Evolutionary conservation across 225 moss, liverwort and hornwort species (phyloP), one percentile per base, ranked within the genome.

Genomic region (Physcomitrium patens): DNA sequence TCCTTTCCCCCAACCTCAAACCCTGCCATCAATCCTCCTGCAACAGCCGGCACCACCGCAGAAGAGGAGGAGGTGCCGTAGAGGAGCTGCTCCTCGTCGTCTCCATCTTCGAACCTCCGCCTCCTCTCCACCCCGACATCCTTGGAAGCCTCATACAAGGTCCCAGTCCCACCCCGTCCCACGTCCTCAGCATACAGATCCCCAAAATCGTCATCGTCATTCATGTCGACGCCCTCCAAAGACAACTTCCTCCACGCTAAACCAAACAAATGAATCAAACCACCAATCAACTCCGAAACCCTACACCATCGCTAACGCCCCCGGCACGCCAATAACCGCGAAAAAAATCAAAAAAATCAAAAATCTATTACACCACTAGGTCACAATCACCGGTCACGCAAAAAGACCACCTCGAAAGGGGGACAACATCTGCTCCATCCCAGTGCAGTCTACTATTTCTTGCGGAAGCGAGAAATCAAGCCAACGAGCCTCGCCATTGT

Each of bases 131-230:
- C 76, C 16, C 43, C 60, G 66, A 47, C 70, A 65, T 76, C 81
- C 52, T 79, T 90, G 42, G 78, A 70, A 48, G 81, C 76, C 78
- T 83, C 76, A 81, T 90, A 89, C 70, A 86, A 9, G 61, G 87
- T 78, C 74, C 84, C 79, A 46, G 84, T 77, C 50, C 73, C 66
- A 28, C 77, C 89, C 54, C 66, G 82, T 47, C 80, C 92, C 50
- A 88, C 86, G 79, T 95, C 95, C 81, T 89, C 79, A 75, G 95
- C 84, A 67, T 99, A 99, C 76, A 99, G 85, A 89, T 99, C 90
- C 67, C 99, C 99, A 79, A 99, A 99, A 82, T 99, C 99, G 60
- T 99, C 99, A 64, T 99, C 99, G 69, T 80, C 95, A 65, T 99
- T 93, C 99, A 99, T 99, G 58, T 75, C 83, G 78, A 27, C 12